Conservation (phyloP, 768 basidiomycete genomes). For the Termitomyces sp. region DNA sequence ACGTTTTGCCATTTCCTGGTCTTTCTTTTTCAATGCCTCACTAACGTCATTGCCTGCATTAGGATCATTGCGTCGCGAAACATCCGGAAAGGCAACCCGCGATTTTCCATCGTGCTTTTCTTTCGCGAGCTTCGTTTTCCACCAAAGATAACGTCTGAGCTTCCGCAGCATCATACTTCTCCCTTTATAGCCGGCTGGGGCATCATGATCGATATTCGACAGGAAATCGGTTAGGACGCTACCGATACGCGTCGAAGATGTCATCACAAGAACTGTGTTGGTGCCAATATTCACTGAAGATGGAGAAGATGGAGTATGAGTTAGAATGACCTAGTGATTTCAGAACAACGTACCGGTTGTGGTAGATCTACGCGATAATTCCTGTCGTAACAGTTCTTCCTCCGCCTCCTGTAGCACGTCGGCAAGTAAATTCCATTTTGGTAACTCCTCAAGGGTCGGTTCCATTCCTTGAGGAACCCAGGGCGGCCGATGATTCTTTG, state of each 20-base stretch:
- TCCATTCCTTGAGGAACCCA: slow-evolving; percentile 80
- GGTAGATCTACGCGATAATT: slow-evolving; percentile 29
- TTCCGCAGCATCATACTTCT: too few relatives aligned
- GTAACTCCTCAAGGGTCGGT: slow-evolving; percentile 87
- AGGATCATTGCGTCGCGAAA: too few relatives aligned
- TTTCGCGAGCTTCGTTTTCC: too few relatives aligned
- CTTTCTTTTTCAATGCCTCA: too few relatives aligned
- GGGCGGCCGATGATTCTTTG: slow-evolving; percentile 28
- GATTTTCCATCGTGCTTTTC: too few relatives aligned
- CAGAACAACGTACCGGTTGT: slow-evolving; percentile 15
- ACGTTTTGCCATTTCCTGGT: too few relatives aligned
- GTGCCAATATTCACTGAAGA: slow-evolving; percentile 42
- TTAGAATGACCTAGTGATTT: not conserved
- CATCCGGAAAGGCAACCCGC: too few relatives aligned
- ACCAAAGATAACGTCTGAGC: too few relatives aligned
- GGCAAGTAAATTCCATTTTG: slow-evolving; percentile 86
- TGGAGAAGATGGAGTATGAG: too few relatives aligned
- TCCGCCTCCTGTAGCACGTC: slow-evolving; percentile 92
- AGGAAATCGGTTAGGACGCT: slow-evolving; percentile 77
- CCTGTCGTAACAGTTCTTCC: slow-evolving; percentile 68
- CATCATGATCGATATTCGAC: slow-evolving; percentile 51
- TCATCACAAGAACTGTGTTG: slow-evolving; percentile 86
- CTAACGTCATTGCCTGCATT: too few relatives aligned
- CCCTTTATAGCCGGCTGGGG: slow-evolving; percentile 20
- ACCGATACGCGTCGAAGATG: slow-evolving; percentile 71